Base-by-base conservation (phyloP, 2,329 filamentous ascomycete species). In the Aspergillus fumigatiaffinis region DNA sequence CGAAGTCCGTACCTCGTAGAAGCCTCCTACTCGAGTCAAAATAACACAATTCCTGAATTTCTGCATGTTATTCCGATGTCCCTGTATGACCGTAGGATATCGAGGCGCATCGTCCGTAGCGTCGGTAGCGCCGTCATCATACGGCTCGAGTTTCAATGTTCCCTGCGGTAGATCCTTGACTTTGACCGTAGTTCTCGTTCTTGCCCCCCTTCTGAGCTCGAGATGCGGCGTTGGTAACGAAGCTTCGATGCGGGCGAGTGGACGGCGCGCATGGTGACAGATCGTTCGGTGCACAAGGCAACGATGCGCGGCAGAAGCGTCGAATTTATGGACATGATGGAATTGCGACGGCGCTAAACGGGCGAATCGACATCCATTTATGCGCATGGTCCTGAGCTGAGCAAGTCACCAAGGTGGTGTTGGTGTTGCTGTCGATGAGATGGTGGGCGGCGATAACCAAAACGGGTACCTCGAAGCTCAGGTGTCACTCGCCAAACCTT, bases 31-130 rank as follows among this genome's bases (percentile, higher is more conserved):
- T 56, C 93, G 86, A 3, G 94, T 99, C 58, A 99, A 78, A 7
- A 99, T 75, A 42, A 99, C 89, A 75, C 93, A 97, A 67, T 95
- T 91, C 67, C 87, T 85, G 76, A 96, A 97, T 68, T 89, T 92
- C 64, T 86, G 83, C 88, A 97, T 96, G 76, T 96, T 95, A 64
- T 87, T 90, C 56, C 86, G 85, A 28, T 91, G 93, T 72, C 96
- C 92, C 69, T 91, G 85, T 57, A 97, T 79, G 50, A 97, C 89
- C n/a, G 91, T 89, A 17, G 94, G 92, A 73, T 97, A 97, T 58
- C 79, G 79, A 21, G 82, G 82, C 32, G 76, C 73, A 53, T 81
- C 76, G 54, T 81, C 76, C 47, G 77, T 71, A 51, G 73, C 71
- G 35, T 76, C 25, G 25, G 25, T 26, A 26, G 25, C 25, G 25